These are phyloP conservation scores for Cyclotella sp. DNA, from an alignment of 108 stramenopile genomes.

Conservation along the genomic window DNA sequence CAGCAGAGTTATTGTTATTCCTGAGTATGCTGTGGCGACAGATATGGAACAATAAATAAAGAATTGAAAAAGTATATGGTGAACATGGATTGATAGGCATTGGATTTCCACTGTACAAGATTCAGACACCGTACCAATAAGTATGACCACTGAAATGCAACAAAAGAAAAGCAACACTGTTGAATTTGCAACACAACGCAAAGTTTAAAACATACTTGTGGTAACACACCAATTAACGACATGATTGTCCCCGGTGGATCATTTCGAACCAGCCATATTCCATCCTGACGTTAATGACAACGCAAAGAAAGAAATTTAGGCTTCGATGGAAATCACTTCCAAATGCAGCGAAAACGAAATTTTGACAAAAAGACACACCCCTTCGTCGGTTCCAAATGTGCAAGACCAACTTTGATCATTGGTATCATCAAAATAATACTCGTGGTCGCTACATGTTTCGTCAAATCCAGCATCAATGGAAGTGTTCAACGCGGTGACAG, in stretches of 20 bases:
- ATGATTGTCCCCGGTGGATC: conserved; percentile 81
- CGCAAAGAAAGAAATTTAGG: background rate
- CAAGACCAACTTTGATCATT: conserved; percentile 44
- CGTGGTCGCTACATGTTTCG: conserved; percentile 5
- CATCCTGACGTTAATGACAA: conserved; percentile 46
- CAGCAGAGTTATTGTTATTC: conserved; percentile 68
- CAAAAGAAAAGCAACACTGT: background rate
- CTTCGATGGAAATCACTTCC: background rate
- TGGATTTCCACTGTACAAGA: background rate
- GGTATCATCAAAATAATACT: conserved; percentile 51
- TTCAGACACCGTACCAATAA: background rate
- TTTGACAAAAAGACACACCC: background rate
- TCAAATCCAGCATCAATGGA: conserved; percentile 12
- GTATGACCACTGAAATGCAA: background rate
- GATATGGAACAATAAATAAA: background rate
- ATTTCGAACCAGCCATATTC: conserved; percentile 75
- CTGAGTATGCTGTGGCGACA: conserved; percentile 54
- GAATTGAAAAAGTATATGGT: background rate
- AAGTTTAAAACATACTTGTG: conserved; percentile 24
- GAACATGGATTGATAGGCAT: background rate
- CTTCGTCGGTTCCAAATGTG: conserved; percentile 43
- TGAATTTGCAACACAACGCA: background rate
- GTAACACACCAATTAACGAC: conserved; percentile 68
- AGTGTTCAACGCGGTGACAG: background rate
- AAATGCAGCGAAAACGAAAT: background rate